These are phyloP conservation scores for Rhizoclosmatium globosum DNA, from an alignment of 192 early-diverging fungal genomes.

Conservation along the genomic window DNA sequence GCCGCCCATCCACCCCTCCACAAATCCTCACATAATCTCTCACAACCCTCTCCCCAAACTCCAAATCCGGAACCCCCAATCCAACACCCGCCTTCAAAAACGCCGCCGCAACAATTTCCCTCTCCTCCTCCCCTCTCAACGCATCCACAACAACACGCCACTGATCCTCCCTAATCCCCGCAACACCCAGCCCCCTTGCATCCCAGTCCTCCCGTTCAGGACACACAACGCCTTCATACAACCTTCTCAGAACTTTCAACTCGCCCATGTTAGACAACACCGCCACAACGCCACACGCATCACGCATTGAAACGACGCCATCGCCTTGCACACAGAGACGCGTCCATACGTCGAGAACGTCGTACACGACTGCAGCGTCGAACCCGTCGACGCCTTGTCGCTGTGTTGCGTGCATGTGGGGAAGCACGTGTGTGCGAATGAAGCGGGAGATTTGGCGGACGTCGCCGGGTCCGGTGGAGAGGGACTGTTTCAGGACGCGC, in stretches of 20 bases:
- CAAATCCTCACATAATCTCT: background rate
- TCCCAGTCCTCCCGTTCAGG: too few species aligned
- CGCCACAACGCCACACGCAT: background rate
- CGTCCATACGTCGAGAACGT: background rate
- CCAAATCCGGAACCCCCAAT: background rate
- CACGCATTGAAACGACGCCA: background rate
- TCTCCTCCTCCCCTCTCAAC: too few species aligned
- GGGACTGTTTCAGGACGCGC: background rate
- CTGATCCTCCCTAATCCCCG: too few species aligned
- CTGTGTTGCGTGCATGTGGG: background rate
- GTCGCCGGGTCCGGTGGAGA: background rate
- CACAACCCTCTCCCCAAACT: background rate
- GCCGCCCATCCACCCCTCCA: background rate
- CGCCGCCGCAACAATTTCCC: background rate
- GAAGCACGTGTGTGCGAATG: background rate
- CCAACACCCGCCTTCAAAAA: background rate
- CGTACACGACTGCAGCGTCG: background rate
- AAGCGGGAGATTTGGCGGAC: background rate
- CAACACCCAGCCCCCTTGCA: too few species aligned
- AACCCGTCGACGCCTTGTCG: background rate
- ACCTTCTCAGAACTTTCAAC: background rate
- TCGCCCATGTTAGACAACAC: background rate
- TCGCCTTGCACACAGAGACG: background rate
- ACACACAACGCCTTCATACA: background rate
- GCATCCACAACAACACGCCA: too few species aligned